Evolutionary conservation across 164 flowering plant species (phyloP).

Genomic region (Chimonanthus salicifolius): DNA sequence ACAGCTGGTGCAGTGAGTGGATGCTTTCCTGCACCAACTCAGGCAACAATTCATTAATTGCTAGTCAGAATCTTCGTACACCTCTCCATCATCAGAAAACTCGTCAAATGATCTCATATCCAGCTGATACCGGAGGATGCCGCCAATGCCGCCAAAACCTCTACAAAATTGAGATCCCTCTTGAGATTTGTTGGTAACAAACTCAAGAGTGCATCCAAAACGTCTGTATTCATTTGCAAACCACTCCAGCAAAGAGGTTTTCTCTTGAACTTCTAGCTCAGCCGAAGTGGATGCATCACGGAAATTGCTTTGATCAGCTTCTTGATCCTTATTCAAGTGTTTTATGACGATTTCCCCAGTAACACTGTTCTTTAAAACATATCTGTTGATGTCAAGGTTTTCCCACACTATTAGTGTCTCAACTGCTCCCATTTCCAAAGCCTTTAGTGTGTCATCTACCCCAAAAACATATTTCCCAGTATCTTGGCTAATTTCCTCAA

Average conservation of each 20-base stretch:
- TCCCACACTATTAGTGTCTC: slow-evolving; percentile 10
- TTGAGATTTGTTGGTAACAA: slow-evolving; percentile 11
- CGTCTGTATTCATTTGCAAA: slow-evolving; percentile 32
- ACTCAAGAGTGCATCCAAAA: slow-evolving; percentile 18
- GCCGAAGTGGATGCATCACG: slow-evolving; percentile 13
- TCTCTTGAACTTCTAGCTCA: slow-evolving; percentile 15
- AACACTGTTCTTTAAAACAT: slow-evolving; percentile 21
- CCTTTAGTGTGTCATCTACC: slow-evolving; percentile 5
- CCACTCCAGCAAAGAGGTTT: slow-evolving; percentile 32
- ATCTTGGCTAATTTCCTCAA: slow-evolving; percentile 11
- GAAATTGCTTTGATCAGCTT: slow-evolving; percentile 23
- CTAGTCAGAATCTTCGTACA: slow-evolving; percentile 35
- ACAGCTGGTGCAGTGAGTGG: slow-evolving; percentile 10
- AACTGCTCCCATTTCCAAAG: slow-evolving; percentile 10
- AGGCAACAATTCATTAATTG: slow-evolving; percentile 27
- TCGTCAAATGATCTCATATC: slow-evolving; percentile 10
- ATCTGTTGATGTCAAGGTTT: slow-evolving; percentile 26
- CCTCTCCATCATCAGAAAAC: slow-evolving; percentile 18
- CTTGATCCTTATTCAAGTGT: slow-evolving; percentile 12
- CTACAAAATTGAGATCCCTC: slow-evolving; percentile 11
- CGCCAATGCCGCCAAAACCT: slow-evolving; percentile 33
- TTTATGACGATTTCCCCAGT: slow-evolving; percentile 20
- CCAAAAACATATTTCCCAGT: slow-evolving; percentile 9
- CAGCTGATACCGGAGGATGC: slow-evolving; percentile 31
- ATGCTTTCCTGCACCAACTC: slow-evolving; percentile 25